Evolutionary conservation across 1,284 basidiomycete species (phyloP), one percentile per base, ranked within the genome.

Genomic region (Coniferiporia weirii): DNA sequence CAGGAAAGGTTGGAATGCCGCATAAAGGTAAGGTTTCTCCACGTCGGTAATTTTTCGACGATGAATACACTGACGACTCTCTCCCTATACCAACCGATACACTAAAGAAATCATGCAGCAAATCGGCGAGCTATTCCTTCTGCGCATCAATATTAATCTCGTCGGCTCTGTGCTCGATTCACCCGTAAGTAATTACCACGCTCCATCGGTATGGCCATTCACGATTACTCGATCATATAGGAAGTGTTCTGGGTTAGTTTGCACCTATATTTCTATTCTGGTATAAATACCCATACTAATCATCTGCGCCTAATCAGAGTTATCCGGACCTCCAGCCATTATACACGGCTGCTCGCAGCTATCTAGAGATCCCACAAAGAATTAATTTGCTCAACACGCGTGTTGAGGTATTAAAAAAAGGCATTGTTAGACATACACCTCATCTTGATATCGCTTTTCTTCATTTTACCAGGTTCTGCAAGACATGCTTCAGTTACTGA

Each of bases 101-200:
- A 5, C 27, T 27, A 3, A 27, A 89, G 95, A 97, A 71, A 98
- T 98, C 69, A 97, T 98, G 95, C 91, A 92, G 70, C 93, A 98
- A 74, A 98, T 97, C 66, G 95, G 95, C 35, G 90, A 93, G 67
- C 79, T 98, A 47, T 98, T 98, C 73, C 86, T 98, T 52, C 77
- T 98, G 65, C 80, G 95, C 62, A 95, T 95, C 64, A 96, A 95
- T 70, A 96, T 98, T 68, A 95, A 96, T 69, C 88, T 95, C 44
- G 95, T 98, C 56, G 95, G 95, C 40, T 95, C 93, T 43, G 95
- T 98, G 32, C 79, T 98, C 36, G 95, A 98, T 75, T 94, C 93
- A 36, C 95, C 95, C 20, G 91, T 92, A 71, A 68, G 88, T 78
- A 12, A 17, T 6, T 54, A 56, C 53, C 45, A 55, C 61, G 47